Base-by-base conservation (phyloP, 768 basidiomycete species). In the Lentinula aciculospora region DNA sequence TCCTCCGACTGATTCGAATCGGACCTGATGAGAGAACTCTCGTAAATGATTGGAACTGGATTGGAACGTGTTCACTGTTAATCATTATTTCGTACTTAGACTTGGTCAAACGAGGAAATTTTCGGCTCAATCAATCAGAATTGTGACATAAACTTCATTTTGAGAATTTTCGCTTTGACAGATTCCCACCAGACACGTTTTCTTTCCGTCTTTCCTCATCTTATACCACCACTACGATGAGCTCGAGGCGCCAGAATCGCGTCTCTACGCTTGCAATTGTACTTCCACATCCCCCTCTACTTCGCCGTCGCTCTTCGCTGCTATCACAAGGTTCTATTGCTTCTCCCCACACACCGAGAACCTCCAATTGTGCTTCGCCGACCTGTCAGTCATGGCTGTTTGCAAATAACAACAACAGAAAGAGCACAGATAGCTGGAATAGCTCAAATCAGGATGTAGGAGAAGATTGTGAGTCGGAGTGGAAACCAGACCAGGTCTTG, bases 361-460 rank as follows among this genome's bases (percentile, higher is more conserved):
- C 25, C 28, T 60, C 59, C 21, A 36, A 77, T 54, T 79, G 77
- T 65, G 76, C 76, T 61, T 83, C 84, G 3, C 82, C 85, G 29
- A 67, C 67, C 61, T 76, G 78, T 53, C 76, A 82, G 2, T 76
- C 83, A 57, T 71, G 84, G 57, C 69, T 86, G 59, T 78, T 84
- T 57, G 67, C 77, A 3, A 64, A 77, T 1, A 68, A 75, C 21
- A 58, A 72, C 58, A 78, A 84, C 72, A 74, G 89, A 62, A 86
- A 85, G 69, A 90, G 88, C 69, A 84, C 85, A 1, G 88, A 90
- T 69, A 91, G 89, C 69, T 91, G 89, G 89, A 88, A 86, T 69
- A 89, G 87, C 65, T 92, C 90, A 21, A 90, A 83, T 60, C 76
- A 77, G 63, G 81, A 81, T 60, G 75, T 76, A n/a, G 76, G 76